Base-by-base conservation (phyloP, 1,284 basidiomycete species). In the Rhodotorula sp. region DNA sequence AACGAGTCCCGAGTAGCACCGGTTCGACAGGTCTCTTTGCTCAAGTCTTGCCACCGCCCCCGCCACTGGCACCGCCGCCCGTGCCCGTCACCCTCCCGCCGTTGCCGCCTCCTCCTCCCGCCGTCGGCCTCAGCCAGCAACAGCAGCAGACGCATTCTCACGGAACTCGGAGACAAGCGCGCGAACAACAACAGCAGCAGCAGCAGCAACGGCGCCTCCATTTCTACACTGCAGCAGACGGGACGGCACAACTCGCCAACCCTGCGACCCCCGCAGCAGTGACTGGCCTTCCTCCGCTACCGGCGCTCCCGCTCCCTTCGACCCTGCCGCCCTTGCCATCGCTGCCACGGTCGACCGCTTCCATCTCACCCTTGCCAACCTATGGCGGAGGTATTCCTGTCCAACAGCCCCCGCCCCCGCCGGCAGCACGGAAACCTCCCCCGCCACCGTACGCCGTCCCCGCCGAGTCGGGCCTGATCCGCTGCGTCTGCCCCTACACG, bases 401-500 rank as follows among this genome's bases (percentile, higher is more conserved):
- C 22, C 63, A 62, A 44, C 59, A 51, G 17, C 37, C 29, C 22
- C 42, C 7, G 17, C 69, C 29, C 24, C 46, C 55, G n/a, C 15
- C 37, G 37, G 10, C 66, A 30, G 33, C 62, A 26, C 45, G 26
- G 49, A 54, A 54, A 15, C 53, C 26, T 15, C 53, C 26, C 8
- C 53, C 63, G 24, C 74, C 74, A 6, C 53, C 75, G 20, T 65
- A 60, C 55, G 60, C 68, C 48, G 68, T 77, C 45, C 70, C 73
- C 14, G 64, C 75, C 64, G 74, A 76, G 59, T 64, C 67, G 6
- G 77, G 75, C 51, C 58, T 77, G 53, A 78, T 78, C 58, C 85
- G 83, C 59, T 93, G 91, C 78, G 89, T 91, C 63, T 93, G 91
- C 78, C 87, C 75, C 14, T 80, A 78, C 72, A 83, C 86, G 56